These are phyloP conservation scores for Blastomyces emzantsi DNA, from an alignment of 2,329 filamentous ascomycete species.

Conservation along the genomic window DNA sequence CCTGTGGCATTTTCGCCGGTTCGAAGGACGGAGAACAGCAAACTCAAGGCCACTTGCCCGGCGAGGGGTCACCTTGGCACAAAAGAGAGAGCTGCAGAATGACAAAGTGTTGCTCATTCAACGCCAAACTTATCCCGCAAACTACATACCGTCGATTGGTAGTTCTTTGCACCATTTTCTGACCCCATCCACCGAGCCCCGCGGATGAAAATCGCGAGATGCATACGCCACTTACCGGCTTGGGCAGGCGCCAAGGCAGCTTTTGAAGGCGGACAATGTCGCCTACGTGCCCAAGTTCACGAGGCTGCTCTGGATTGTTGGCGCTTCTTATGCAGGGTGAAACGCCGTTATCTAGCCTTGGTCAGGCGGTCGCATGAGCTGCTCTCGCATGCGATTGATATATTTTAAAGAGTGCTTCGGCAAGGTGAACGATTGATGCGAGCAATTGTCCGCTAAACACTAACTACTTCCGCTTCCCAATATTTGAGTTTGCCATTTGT, in stretches of 20 bases:
- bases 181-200: neutral
- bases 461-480: neutral
- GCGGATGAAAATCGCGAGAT: neutral
- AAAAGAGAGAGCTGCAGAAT: neutral
- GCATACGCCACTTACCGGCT: neutral
- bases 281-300: neutral
- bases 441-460: neutral
- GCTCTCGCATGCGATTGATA: neutral
- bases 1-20: too few relatives aligned
- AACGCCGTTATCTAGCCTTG: neutral
- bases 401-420: neutral
- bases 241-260: neutral
- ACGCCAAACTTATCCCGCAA: neutral
- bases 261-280: neutral
- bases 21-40: too few relatives aligned
- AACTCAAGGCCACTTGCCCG: neutral
- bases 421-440: neutral
- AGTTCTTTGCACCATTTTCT: too few relatives aligned
- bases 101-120: neutral
- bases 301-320: neutral
- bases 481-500: neutral
- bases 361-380: neutral
- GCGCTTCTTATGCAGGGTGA: neutral
- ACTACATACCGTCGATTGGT: too few relatives aligned
- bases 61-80: neutral